Base-by-base conservation (phyloP, 2,329 filamentous ascomycete genomes). In the Apiospora koreana region DNA sequence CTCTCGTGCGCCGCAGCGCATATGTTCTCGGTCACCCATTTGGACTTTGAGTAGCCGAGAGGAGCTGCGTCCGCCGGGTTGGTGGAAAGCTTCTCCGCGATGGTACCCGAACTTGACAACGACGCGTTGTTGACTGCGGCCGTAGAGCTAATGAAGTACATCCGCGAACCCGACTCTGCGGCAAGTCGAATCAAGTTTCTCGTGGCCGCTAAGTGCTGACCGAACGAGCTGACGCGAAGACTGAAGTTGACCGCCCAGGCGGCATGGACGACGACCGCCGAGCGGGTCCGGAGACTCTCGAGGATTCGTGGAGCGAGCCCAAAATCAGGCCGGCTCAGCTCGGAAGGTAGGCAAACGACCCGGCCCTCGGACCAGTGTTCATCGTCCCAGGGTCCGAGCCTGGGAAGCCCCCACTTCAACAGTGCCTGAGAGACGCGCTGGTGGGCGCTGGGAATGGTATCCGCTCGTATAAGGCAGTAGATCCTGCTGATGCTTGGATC, bases 221-320 rank as follows among this genome's bases (percentile, higher is more conserved):
- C 83, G 74, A 91, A 92, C 71, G 85, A 87, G 48, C 79, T 79
- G 1, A 92, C 80, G 4, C 85, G 83, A 68, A 89, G 81, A 35
- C 85, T 86, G 80, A 92, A 92, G 78, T 92, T 91, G 23, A 92
- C 90, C 1, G 86, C 83, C 90, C 90, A 92, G 25, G 89, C 89
- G 9, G 89, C 83, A 76, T 92, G 89, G 69, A 93, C 85, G 23
- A 93, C 81, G 2, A 84, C 77, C 1, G 86, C 87, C 1, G 83
- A 79, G 69, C 85, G 79, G 3, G 73, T 72, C 0, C 81, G 79
- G 1, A 91, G 75, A 2, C 77, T 71, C 2, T 78, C 70, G 75
- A 87, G 87, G 8, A 79, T 75, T 9, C 62, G 62, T 0, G 79
- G 74, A 3, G 79, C 75, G 1, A 91, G 78, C 1, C 88, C 88